A percentile compares a stretch with the other conserved stretches of the same genome.
Conservation (phyloP, 2,329 filamentous ascomycete genomes). For the Aspergillus hiratsukae region DNA sequence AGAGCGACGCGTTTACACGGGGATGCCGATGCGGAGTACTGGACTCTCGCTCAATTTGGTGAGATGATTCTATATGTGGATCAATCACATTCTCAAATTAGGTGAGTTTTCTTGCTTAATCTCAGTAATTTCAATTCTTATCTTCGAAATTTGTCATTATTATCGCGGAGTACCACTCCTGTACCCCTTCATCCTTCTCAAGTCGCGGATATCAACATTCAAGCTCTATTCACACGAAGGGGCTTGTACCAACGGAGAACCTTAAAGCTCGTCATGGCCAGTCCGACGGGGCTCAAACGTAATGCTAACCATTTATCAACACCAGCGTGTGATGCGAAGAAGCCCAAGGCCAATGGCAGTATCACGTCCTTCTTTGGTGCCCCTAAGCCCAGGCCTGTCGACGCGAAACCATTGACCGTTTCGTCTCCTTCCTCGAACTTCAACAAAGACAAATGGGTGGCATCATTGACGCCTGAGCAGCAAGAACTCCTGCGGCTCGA, state of each 20-base stretch:
- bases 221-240: neutral
- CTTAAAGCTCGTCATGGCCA: slow-evolving; percentile 24
- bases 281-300: slow-evolving; percentile 54
- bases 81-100: neutral
- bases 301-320: slow-evolving; percentile 52
- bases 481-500: slow-evolving; percentile 78
- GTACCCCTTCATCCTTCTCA: neutral
- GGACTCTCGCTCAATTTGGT: neutral
- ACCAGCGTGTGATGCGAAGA: slow-evolving; percentile 56
- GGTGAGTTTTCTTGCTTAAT: neutral
- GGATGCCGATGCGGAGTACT: neutral
- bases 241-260: neutral
- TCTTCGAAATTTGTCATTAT: neutral
- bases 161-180: neutral
- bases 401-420: slow-evolving; percentile 22
- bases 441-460: slow-evolving; percentile 87
- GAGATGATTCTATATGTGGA: neutral
- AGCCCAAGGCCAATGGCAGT: slow-evolving; percentile 67
- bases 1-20: neutral
- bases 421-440: slow-evolving; percentile 53
- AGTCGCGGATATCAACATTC: neutral
- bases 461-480: slow-evolving; percentile 73
- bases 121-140: neutral
- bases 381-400: slow-evolving; percentile 50
- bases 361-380: slow-evolving; percentile 87